A percentile compares a stretch with the other conserved stretches of the same genome.
phyloP scores from a whole-genome alignment of 495 filamentous ascomycete genomes.

The Neurospora terricola region DNA sequence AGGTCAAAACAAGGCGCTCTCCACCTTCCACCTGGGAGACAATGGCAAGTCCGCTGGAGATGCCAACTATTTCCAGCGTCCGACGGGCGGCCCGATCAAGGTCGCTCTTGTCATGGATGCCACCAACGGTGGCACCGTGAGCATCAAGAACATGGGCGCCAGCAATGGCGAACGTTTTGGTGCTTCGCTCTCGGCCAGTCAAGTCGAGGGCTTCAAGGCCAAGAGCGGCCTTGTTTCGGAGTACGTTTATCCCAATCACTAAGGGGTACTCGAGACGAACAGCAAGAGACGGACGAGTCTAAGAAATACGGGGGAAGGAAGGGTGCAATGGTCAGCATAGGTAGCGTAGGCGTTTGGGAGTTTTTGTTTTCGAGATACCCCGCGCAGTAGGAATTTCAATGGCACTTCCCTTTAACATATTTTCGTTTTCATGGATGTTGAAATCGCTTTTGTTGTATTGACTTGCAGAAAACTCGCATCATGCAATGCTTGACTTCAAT shows the following conservation, averaged over 20 bases:
- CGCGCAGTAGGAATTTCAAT: background rate
- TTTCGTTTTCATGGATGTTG: background rate
- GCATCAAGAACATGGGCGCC: background rate
- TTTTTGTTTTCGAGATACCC: background rate
- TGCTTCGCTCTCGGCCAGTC: background rate
- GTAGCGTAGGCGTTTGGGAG: background rate
- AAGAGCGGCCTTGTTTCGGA: background rate
- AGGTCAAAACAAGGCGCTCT: constrained; percentile 41
- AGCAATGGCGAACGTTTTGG: background rate
- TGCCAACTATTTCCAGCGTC: constrained; percentile 55
- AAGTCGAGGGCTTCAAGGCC: background rate
- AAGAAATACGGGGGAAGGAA: too few relatives aligned
- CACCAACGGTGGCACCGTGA: background rate
- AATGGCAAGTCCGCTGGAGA: constrained; percentile 34
- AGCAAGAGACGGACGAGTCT: background rate
- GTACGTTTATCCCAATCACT: background rate
- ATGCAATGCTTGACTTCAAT: background rate
- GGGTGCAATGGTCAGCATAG: too few relatives aligned
- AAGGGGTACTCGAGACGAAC: background rate
- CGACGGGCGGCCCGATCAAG: constrained; percentile 42
- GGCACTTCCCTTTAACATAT: background rate
- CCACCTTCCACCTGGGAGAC: constrained; percentile 41
- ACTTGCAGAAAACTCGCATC: background rate
- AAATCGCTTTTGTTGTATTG: background rate
- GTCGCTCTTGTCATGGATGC: constrained; percentile 48